Base-by-base conservation (phyloP, 176 grass and related monocot species). In the Aegilops speltoides region DNA sequence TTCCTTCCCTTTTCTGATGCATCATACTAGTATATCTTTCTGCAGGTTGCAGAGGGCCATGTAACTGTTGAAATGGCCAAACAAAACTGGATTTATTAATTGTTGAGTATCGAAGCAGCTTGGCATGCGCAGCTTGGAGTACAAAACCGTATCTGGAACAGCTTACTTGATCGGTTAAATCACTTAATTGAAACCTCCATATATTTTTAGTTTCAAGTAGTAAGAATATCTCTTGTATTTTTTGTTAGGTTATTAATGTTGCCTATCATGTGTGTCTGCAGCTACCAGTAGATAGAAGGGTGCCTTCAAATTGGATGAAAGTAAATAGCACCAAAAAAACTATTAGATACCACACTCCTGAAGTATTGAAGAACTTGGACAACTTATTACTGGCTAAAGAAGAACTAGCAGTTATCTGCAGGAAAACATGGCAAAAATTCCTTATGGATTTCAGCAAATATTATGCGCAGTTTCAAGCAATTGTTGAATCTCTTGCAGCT, bases 291-390 rank as follows among this genome's bases (percentile, higher is more conserved):
- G 86, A 98, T 79, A 79, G 56, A 90, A 92, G 72, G 82, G 93
- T 92, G 45, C 93, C 96, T 78, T 91, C 91, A 81, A 94, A 91
- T 77, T 98, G 96, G 91, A 69, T 92, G 75, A 98, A 94, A 83
- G 86, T 98, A 79, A 95, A 91, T 89, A 95, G 93, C 87, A 98
- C 90, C 43, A 98, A 92, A 83, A 98, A 92, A 70, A 84, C 90
- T 79, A 91, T 80, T 16, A 84, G 93, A 87, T 96, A 98, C 89
- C 93, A 98, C 80, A 93, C 93, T 36, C 90, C 93, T 63, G 93
- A 98, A 84, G 80, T 92, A 38, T 81, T 91, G 65, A 92, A 92
- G 80, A 91, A 88, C 79, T 63, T 98, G 52, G 93, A 98, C 68
- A 83, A 81, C 57, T 85, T 96, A 62, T 83, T 94, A 74, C 88